These are phyloP conservation scores for Graphilbum fragrans DNA, from an alignment of 2,329 filamentous ascomycete genomes.

Conservation along the genomic window DNA sequence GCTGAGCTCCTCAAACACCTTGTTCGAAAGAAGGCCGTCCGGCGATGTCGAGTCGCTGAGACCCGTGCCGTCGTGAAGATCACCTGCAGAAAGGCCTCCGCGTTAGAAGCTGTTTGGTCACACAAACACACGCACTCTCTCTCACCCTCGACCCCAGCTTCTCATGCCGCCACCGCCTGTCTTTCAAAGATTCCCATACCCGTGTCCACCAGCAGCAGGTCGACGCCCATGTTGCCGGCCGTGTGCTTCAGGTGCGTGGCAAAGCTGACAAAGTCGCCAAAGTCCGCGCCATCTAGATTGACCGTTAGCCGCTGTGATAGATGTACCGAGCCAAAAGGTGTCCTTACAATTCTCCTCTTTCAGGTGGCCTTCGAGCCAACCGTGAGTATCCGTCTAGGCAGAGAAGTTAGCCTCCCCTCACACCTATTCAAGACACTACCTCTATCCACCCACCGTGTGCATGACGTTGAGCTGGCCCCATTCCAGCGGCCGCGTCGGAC, in stretches of 20 bases:
- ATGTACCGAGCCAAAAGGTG: too few relatives aligned
- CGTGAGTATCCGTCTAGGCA: conserved; percentile 48
- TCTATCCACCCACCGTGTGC: conserved; percentile 30
- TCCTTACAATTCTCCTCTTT: conserved; percentile 41
- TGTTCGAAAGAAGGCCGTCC: conserved; percentile 41
- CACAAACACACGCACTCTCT: too few relatives aligned
- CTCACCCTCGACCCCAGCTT: too few relatives aligned
- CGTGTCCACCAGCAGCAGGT: conserved; percentile 48
- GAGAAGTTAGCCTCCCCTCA: too few relatives aligned
- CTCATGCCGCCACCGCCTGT: background rate
- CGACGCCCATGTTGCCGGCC: conserved; percentile 42
- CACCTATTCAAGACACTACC: too few relatives aligned
- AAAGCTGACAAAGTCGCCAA: conserved; percentile 54
- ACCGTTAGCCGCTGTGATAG: background rate
- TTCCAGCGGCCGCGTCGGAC: conserved; percentile 33
- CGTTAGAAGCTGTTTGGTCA: background rate
- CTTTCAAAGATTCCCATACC: conserved; percentile 21
- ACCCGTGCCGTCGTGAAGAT: conserved; percentile 55
- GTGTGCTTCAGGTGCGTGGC: conserved; percentile 46
- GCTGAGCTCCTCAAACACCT: conserved; percentile 26
- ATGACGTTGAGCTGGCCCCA: conserved; percentile 54
- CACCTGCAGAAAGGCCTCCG: conserved; percentile 19
- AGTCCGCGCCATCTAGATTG: conserved; percentile 41
- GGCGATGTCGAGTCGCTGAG: conserved; percentile 46
- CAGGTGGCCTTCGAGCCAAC: conserved; percentile 48